phyloP scores from a whole-genome alignment of 2,329 filamentous ascomycete species.

The Coniochaeta sp. region DNA sequence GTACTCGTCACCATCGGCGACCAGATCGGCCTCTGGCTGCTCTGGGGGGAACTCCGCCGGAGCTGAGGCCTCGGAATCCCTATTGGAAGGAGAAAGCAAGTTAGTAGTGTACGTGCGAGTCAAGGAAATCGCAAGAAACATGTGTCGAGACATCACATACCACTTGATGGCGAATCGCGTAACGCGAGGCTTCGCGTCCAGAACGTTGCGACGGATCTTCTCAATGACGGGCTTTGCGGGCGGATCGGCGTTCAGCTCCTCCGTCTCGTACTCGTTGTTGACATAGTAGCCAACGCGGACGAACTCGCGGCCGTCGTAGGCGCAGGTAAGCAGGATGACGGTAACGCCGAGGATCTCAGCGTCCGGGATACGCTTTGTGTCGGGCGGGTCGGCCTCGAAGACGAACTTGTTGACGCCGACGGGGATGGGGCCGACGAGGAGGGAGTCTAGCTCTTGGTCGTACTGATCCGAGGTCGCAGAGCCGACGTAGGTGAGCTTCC shows the following conservation, averaged over 20 bases:
- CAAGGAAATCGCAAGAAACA: neutral
- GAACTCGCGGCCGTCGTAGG: conserved; percentile 94
- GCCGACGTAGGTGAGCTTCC: conserved; percentile 98
- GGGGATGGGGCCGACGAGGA: conserved; percentile 95
- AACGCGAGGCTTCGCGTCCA: conserved; percentile 95
- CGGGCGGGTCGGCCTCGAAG: conserved; percentile 90
- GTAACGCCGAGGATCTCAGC: conserved; percentile 96
- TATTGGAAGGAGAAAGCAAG: conserved; percentile 26
- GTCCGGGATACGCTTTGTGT: conserved; percentile 83
- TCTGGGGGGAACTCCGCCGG: conserved; percentile 95
- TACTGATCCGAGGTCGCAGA: conserved; percentile 98
- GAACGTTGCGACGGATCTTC: conserved; percentile 82
- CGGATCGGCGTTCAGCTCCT: conserved; percentile 81
- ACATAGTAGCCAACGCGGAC: conserved; percentile 98
- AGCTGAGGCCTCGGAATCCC: conserved; percentile 96
- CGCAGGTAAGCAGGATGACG: conserved; percentile 91
- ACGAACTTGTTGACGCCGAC: conserved; percentile 98
- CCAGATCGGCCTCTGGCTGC: conserved; percentile 87
- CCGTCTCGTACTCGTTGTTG: conserved; percentile 96
- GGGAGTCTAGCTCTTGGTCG: conserved; percentile 95
- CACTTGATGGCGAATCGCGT: conserved; percentile 98
- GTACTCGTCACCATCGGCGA: conserved; percentile 81
- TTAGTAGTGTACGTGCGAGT: neutral
- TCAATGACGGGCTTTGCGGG: conserved; percentile 90
- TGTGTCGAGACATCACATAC: conserved; percentile 46